Evolutionary conservation across 2,329 filamentous ascomycete species (phyloP).

Genomic region (Colletotrichum viniferum): DNA sequence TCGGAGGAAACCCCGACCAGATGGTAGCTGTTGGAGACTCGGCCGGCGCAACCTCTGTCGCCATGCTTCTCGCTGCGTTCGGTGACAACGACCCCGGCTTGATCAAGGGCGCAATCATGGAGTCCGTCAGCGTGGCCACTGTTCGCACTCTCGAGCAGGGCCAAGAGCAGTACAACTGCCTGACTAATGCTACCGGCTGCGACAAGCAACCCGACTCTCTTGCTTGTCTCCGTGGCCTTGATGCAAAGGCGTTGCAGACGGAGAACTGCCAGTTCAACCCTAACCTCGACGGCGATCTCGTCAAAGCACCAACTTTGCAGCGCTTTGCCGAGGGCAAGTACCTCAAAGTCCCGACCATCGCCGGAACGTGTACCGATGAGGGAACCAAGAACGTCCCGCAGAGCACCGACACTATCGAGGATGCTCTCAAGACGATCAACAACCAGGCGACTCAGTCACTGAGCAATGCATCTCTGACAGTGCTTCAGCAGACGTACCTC

Average conservation of each 20-base stretch:
- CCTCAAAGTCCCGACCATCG: slow-evolving; percentile 58
- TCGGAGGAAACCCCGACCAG: slow-evolving; percentile 72
- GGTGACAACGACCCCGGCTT: slow-evolving; percentile 51
- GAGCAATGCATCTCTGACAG: slow-evolving; percentile 31
- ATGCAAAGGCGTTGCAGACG: slow-evolving; percentile 23
- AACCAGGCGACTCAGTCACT: slow-evolving; percentile 37
- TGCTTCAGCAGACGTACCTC: slow-evolving; percentile 38
- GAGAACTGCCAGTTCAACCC: slow-evolving; percentile 33
- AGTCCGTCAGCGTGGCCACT: slow-evolving; percentile 56
- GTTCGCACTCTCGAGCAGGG: slow-evolving; percentile 39
- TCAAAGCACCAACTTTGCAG: slow-evolving; percentile 54
- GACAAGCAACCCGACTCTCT: slow-evolving; percentile 47
- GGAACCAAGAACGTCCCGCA: slow-evolving; percentile 38
- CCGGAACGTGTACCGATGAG: slow-evolving; percentile 42
- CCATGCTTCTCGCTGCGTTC: slow-evolving; percentile 64
- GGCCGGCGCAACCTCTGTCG: slow-evolving; percentile 70
- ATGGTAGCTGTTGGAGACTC: slow-evolving; percentile 73
- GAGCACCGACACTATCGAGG: slow-evolving; percentile 32
- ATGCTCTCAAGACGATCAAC: slow-evolving; percentile 38
- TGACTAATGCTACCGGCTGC: slow-evolving; percentile 41
- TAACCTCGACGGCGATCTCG: slow-evolving; percentile 57
- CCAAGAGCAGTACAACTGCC: slow-evolving; percentile 56
- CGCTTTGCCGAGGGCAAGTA: slow-evolving; percentile 53
- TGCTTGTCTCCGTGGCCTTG: slow-evolving; percentile 41
- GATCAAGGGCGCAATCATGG: slow-evolving; percentile 55